Conservation (phyloP, 306 rosid species). For the Dryas octopetala region DNA sequence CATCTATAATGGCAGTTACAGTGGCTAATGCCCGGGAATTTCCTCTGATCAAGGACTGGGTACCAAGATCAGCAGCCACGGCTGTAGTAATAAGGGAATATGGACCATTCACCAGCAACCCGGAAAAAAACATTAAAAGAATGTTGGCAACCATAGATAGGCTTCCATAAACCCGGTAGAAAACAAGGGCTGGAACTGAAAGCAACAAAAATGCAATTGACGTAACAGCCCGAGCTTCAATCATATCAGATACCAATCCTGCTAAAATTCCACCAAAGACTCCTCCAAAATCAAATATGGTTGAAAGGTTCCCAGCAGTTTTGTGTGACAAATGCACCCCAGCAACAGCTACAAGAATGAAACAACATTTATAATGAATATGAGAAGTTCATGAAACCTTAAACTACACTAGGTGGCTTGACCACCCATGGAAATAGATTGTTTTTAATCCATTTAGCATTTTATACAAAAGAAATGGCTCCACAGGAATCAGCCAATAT, state of each 20-base stretch:
- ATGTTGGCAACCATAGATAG: slow-evolving; percentile 65
- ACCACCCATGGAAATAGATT: too few species aligned
- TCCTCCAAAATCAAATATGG: slow-evolving; percentile 85
- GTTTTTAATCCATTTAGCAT: neutral
- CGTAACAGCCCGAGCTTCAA: slow-evolving; percentile 86
- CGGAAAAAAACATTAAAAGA: slow-evolving; percentile 68
- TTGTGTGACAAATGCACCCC: slow-evolving; percentile 75
- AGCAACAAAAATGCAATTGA: slow-evolving; percentile 68
- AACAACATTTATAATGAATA: slow-evolving; percentile 3
- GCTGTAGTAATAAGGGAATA: slow-evolving; percentile 87
- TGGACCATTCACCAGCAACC: slow-evolving; percentile 60
- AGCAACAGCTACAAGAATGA: slow-evolving; percentile 65
- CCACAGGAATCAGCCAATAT: too few species aligned
- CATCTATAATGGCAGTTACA: slow-evolving; percentile 87
- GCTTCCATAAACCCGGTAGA: slow-evolving; percentile 71
- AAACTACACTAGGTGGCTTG: neutral
- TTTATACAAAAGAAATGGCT: neutral
- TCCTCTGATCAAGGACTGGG: slow-evolving; percentile 47
- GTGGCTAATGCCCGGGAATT: slow-evolving; percentile 80
- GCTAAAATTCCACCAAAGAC: slow-evolving; percentile 83
- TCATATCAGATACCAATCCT: slow-evolving; percentile 76
- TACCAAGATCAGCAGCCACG: slow-evolving; percentile 92
- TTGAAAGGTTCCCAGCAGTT: slow-evolving; percentile 84
- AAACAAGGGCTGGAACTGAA: slow-evolving; percentile 74
- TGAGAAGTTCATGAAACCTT: neutral